Evolutionary conservation across 345 rosid genomes (phyloP), one percentile per base, ranked within the genome.

Genomic region (Lumnitzera littorea): DNA sequence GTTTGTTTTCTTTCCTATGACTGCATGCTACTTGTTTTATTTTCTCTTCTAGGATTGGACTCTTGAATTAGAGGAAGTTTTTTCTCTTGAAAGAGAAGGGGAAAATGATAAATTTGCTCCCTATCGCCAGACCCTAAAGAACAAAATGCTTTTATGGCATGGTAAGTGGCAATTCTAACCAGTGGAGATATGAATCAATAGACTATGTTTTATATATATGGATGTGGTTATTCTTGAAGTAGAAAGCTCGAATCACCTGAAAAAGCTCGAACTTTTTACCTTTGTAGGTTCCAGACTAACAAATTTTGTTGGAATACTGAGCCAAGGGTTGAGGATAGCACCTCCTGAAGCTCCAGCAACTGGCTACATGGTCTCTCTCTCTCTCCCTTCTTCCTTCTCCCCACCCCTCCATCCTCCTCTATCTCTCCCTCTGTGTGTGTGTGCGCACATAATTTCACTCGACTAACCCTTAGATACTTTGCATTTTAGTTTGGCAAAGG

Each of bases 301-400:
- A 15, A 90, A 90, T 75, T 90, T 86, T 78, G 91, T 94, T 24
- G 99, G 99, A 61, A 94, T 94, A 74, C 86, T 94, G 64, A 88
- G 82, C 78, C 96, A 90, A 81, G 99, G 97, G 27, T 85, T 94
- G 58, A 82, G 99, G 79, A 90, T 94, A 71, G 99, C 96, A 53
- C 99, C 99, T 67, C 95, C 96, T 10, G 99, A 94, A 86, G 97
- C 96, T 71, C 99, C 99, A 31, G 89, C 96, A 50, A 94, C 97
- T 62, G 96, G 99, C 58, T 94, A 94, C 80, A 94, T 94, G 96
- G 97, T 94, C 20, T 20, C 20, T 67, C 74, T 62, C 60, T 60
- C 61, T 10, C 68, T 55, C 8, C 52, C 52, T 14, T 62, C 10
- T 24, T 25, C 25, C 24, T 3, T 53, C 10, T 31, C 13, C 59